Evolutionary conservation across 1,139 yeast species (phyloP).

Genomic region (Lodderomyces margitis): DNA sequence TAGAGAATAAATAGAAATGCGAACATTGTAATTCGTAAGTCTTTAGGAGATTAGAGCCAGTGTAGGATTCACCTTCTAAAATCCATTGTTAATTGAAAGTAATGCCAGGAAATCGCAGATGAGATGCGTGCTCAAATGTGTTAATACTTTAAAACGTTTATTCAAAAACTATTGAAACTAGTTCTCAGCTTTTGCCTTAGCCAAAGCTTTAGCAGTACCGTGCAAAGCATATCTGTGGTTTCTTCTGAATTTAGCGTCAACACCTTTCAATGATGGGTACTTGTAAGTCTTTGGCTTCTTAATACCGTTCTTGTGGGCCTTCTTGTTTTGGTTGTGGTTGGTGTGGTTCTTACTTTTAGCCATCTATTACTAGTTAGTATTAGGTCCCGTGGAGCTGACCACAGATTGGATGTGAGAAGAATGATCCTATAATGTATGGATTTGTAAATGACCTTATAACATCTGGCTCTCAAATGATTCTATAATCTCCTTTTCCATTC

Average conservation of each 20-base stretch:
- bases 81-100: no score
- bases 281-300: slow-evolving; percentile 98
- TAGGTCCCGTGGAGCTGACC: background rate
- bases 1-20: no score
- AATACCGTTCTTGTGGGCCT: slow-evolving; percentile 99
- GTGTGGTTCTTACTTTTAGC: slow-evolving; percentile 99
- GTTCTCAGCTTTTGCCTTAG: slow-evolving; percentile 63
- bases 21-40: no score
- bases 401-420: background rate
- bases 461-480: no score
- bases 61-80: no score
- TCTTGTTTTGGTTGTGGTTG: slow-evolving; percentile 98
- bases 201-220: slow-evolving; percentile 94
- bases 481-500: no score
- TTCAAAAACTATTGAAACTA: slow-evolving; percentile 2
- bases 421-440: no score
- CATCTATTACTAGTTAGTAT: slow-evolving; percentile 53
- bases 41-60: no score
- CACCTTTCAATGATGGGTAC: slow-evolving; percentile 98
- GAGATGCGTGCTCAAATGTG: no score
- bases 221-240: slow-evolving; percentile 99
- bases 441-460: no score
- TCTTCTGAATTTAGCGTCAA: slow-evolving; percentile 98
- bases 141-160: background rate
- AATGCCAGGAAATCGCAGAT: no score